Evolutionary conservation across 169 alveolate genomes (phyloP), one percentile per base, ranked within the genome.

Genomic region (Fabrea salina): DNA sequence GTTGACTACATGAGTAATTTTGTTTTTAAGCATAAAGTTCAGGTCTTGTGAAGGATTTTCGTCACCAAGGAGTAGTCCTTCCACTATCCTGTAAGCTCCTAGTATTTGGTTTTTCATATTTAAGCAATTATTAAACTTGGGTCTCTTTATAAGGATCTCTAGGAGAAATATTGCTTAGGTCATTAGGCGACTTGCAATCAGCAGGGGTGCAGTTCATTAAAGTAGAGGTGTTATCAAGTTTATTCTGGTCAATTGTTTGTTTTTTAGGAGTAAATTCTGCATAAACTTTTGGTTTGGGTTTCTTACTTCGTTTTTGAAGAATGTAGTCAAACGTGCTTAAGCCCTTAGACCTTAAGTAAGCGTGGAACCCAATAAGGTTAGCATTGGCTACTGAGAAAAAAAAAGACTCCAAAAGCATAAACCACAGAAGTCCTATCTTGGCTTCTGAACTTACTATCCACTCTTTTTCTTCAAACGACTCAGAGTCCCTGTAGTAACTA

Each of bases 1-100:
- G 68, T 90, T 90, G 35, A 90, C 81, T 66, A 90, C 81, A 75
- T 88, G 91, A 25, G 91, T 85, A 35, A 90, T 89, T 76, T 90
- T 90, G 72, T 84, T 84, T 3, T 86, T 80, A 13, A 84, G 87
- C 6, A 84, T 80, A 39, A 84, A 84, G 40, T 84, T 86, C 37
- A 83, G 70, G 47, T 83, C 89, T 85, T 83, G 32, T 5, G 75
- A 58, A n/a, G n/a, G n/a, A n/a, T n/a, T n/a, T n/a, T n/a, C n/a
- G n/a, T n/a, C n/a, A n/a, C n/a, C n/a, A n/a, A n/a, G n/a, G n/a
- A n/a, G n/a, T n/a, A n/a, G n/a, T n/a, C n/a, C n/a, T n/a, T n/a
- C n/a, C n/a, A n/a, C n/a, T n/a, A n/a, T n/a, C n/a, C n/a, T n/a
- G n/a, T n/a, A n/a, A n/a, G n/a, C n/a, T n/a, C n/a, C n/a, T n/a